Conservation (phyloP, 331 rosid genomes). For the Acacia pycnantha region DNA sequence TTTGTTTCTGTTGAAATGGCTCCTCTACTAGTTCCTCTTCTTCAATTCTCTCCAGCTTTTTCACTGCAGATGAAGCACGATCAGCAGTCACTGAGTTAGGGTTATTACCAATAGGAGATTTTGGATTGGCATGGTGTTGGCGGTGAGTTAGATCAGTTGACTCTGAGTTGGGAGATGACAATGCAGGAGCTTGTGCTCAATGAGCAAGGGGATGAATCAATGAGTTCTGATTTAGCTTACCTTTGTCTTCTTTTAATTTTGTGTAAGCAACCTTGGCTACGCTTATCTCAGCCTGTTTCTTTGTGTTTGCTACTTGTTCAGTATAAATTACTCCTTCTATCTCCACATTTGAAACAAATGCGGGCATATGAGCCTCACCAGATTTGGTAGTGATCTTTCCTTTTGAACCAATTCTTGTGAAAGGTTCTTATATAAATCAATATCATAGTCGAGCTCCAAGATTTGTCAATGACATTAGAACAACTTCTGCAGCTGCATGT, state of each 20-base stretch:
- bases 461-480: slow-evolving; percentile 42
- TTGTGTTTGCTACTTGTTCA: slow-evolving; percentile 62
- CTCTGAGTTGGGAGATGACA: slow-evolving; percentile 9
- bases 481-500: slow-evolving; percentile 63
- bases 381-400: slow-evolving; percentile 32
- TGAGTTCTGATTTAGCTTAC: slow-evolving; percentile 25
- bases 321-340: slow-evolving; percentile 51
- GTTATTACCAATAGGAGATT: neutral
- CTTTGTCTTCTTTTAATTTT: slow-evolving; percentile 51
- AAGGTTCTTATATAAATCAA: slow-evolving; percentile 56
- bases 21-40: slow-evolving; percentile 83
- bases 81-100: neutral
- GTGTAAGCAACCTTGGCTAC: slow-evolving; percentile 81
- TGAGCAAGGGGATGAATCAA: slow-evolving; percentile 17
- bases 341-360: slow-evolving; percentile 41
- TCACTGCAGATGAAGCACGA: too few species aligned
- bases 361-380: slow-evolving; percentile 50
- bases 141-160: slow-evolving; percentile 16
- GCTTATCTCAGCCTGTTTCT: slow-evolving; percentile 77
- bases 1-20: slow-evolving; percentile 92
- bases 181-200: slow-evolving; percentile 8
- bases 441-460: slow-evolving; percentile 40
- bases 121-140: slow-evolving; percentile 19
- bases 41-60: slow-evolving; percentile 84
- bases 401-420: slow-evolving; percentile 67